phyloP scores from a whole-genome alignment of 176 grass and related monocot species.

The Urochloa ruziziensis region DNA sequence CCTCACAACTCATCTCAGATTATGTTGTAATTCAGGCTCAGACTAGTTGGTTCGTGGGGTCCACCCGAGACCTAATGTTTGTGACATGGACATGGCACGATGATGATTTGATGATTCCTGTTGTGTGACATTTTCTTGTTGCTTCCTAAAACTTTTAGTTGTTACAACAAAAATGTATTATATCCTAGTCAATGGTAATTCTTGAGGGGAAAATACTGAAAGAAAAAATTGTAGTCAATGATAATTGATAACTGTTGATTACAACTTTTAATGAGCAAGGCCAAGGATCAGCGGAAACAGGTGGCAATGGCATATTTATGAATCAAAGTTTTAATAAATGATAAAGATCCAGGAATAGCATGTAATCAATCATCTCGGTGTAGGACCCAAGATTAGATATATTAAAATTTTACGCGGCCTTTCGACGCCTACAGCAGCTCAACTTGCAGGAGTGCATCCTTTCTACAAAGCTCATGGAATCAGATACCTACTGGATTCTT shows the following conservation, averaged over 20 bases:
- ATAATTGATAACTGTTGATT: background rate
- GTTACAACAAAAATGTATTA: background rate
- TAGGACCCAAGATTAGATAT: slow-evolving; percentile 12
- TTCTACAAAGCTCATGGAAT: slow-evolving; percentile 39
- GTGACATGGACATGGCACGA: background rate
- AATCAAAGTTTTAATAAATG: background rate
- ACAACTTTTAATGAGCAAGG: background rate
- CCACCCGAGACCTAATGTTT: background rate
- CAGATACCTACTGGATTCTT: slow-evolving; percentile 39
- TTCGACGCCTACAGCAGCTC: slow-evolving; percentile 29
- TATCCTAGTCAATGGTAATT: background rate
- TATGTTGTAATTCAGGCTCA: background rate
- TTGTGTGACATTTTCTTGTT: background rate
- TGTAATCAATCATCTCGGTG: background rate
- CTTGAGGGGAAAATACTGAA: background rate
- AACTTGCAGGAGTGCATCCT: slow-evolving; percentile 3
- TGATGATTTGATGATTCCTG: background rate
- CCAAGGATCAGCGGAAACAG: background rate
- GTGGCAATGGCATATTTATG: background rate
- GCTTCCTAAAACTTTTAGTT: background rate
- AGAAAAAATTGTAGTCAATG: background rate
- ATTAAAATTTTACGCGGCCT: slow-evolving; percentile 37
- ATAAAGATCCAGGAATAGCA: background rate
- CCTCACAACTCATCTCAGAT: background rate
- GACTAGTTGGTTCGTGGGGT: background rate